A percentile compares a stretch with the other conserved stretches of the same genome.
These are phyloP conservation scores for Podaxis pistillaris DNA, from an alignment of 768 basidiomycete species.

Conservation along the genomic window DNA sequence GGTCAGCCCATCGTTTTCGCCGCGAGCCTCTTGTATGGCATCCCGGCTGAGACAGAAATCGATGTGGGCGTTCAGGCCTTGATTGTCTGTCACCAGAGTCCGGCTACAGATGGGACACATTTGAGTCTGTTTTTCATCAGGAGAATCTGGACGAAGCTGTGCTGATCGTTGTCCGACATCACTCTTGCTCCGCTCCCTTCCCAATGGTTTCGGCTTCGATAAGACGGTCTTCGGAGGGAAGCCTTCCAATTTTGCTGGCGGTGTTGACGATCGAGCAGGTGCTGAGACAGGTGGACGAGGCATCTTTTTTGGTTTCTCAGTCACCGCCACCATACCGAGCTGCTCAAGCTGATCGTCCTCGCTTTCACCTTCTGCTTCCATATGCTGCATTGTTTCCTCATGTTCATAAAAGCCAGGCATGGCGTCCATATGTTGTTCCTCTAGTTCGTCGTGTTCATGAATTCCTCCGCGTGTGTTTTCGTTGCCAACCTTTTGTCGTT, in stretches of 20 bases:
- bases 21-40: slow-evolving; percentile 73
- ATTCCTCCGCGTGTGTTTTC: slow-evolving; percentile 19
- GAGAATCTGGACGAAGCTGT: neutral
- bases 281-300: slow-evolving; percentile 26
- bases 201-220: slow-evolving; percentile 1
- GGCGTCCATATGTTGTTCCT: slow-evolving; percentile 28
- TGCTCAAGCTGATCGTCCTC: slow-evolving; percentile 19
- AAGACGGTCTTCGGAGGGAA: neutral
- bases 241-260: neutral
- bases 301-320: slow-evolving; percentile 10
- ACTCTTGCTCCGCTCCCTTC: slow-evolving; percentile 22
- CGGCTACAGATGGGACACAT: slow-evolving; percentile 74
- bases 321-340: neutral
- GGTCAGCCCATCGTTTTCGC: slow-evolving; percentile 27
- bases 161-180: slow-evolving; percentile 17
- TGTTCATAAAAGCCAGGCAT: slow-evolving; percentile 58
- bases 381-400: slow-evolving; percentile 38
- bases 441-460: slow-evolving; percentile 20
- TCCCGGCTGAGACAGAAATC: slow-evolving; percentile 85
- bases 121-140: slow-evolving; percentile 28
- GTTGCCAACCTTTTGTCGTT: slow-evolving; percentile 26
- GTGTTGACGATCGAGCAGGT: slow-evolving; percentile 19
- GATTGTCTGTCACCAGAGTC: slow-evolving; percentile 65
- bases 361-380: slow-evolving; percentile 19
- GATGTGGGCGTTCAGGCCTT: slow-evolving; percentile 80